A percentile compares a stretch with the other conserved stretches of the same genome.
Evolutionary conservation across 208 protist species (phyloP).

Genomic region (Trypanosoma avium): DNA sequence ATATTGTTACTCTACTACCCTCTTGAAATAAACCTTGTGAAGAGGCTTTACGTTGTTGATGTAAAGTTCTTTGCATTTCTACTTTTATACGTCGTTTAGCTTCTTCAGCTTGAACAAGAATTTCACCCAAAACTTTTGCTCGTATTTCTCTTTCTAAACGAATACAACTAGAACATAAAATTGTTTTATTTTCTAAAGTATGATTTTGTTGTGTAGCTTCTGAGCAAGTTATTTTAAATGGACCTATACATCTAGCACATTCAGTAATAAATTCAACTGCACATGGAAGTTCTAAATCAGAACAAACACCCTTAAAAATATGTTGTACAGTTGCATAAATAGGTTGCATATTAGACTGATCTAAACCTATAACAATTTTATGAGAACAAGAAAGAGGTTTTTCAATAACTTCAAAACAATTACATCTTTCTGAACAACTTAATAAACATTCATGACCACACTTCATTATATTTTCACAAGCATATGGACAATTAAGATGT

Average conservation of each 20-base stretch:
- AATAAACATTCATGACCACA: conserved; percentile 80
- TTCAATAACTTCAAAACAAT: conserved; percentile 82
- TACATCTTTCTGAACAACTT: conserved; percentile 58
- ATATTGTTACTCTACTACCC: conserved; percentile 72
- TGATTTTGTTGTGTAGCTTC: conserved; percentile 63
- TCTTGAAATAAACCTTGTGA: conserved; percentile 77
- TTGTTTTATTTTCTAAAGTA: conserved; percentile 43
- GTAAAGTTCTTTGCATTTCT: conserved; percentile 62
- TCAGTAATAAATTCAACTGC: conserved; percentile 73
- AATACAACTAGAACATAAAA: conserved; percentile 67
- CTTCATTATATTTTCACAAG: conserved; percentile 48
- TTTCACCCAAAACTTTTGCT: conserved; percentile 58
- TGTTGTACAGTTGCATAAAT: conserved; percentile 77
- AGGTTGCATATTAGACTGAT: conserved; percentile 59
- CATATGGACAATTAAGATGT: conserved; percentile 59
- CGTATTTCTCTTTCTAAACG: conserved; percentile 73
- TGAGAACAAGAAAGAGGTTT: conserved; percentile 64
- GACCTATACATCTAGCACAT: conserved; percentile 72
- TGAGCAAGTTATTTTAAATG: conserved; percentile 59
- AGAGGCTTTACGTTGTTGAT: conserved; percentile 82
- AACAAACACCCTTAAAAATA: conserved; percentile 78
- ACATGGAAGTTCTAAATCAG: conserved; percentile 65
- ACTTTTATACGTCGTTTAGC: conserved; percentile 67
- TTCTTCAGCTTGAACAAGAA: conserved; percentile 64
- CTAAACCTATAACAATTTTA: conserved; percentile 61